phyloP scores from a whole-genome alignment of 306 rosid genomes.

The Prunus dulcis region DNA sequence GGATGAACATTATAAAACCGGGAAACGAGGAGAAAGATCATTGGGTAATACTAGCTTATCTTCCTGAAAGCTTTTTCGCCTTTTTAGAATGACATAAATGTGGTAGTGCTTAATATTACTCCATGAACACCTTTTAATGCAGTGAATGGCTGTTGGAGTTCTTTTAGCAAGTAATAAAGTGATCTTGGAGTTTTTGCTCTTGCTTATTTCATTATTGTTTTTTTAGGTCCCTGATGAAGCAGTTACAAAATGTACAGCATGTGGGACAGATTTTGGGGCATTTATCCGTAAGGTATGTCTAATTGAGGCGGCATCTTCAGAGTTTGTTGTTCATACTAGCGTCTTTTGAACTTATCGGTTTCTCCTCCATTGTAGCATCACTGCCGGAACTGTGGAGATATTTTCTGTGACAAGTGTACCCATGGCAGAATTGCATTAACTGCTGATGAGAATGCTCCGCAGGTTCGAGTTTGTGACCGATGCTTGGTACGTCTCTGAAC shows the following conservation, averaged over 20 bases:
- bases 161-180: neutral
- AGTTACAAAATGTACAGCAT: conserved; percentile 77
- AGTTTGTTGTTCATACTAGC: neutral
- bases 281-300: conserved; percentile 62
- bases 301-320: neutral
- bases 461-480: conserved; percentile 93
- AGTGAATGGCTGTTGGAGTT: neutral
- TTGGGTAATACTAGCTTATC: conserved; percentile 51
- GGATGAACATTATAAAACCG: conserved; percentile 93
- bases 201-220: conserved; percentile 8
- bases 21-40: conserved; percentile 94
- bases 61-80: neutral
- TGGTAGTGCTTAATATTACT: neutral
- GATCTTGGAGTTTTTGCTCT: conserved; percentile 7
- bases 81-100: neutral
- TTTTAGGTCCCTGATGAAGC: conserved; percentile 96
- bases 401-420: conserved; percentile 97
- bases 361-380: conserved; percentile 68
- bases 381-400: conserved; percentile 97
- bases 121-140: neutral
- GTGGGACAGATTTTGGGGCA: conserved; percentile 85
- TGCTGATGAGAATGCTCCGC: conserved; percentile 84
- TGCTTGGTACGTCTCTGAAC: conserved; percentile 73
- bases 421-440: conserved; percentile 89
- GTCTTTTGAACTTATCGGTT: conserved; percentile 18